These are phyloP conservation scores for Colletotrichum melonis DNA, from an alignment of 2,329 filamentous ascomycete species.

Conservation along the genomic window DNA sequence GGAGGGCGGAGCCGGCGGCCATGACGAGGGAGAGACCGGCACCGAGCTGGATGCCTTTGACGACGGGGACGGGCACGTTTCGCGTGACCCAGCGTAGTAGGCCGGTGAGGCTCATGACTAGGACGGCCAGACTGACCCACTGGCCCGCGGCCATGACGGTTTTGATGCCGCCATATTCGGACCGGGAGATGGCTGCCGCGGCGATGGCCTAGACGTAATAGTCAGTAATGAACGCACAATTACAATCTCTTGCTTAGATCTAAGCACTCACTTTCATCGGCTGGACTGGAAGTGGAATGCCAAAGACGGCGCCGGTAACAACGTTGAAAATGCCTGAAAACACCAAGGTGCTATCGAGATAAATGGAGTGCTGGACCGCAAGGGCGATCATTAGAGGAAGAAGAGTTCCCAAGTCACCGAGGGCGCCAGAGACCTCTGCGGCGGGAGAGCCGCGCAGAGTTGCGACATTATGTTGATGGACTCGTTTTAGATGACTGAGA, in stretches of 20 bases:
- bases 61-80: constrained; percentile 85
- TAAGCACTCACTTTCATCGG: constrained; percentile 71
- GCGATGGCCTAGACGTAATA: constrained; percentile 75
- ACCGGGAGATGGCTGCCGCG: constrained; percentile 83
- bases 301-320: constrained; percentile 83
- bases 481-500: constrained; percentile 37
- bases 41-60: constrained; percentile 95
- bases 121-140: constrained; percentile 78
- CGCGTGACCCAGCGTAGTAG: constrained; percentile 78
- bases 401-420: constrained; percentile 89
- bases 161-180: constrained; percentile 57
- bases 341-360: constrained; percentile 84
- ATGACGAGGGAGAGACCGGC: constrained; percentile 87
- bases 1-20: constrained; percentile 76
- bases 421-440: constrained; percentile 86
- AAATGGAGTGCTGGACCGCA: constrained; percentile 80
- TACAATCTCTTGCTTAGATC: too few relatives aligned
- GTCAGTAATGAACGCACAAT: background rate
- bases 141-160: constrained; percentile 84
- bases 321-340: constrained; percentile 92
- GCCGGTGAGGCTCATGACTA: constrained; percentile 83
- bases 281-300: constrained; percentile 90
- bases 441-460: constrained; percentile 60
- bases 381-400: constrained; percentile 91
- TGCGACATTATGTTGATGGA: constrained; percentile 60